These are phyloP conservation scores for Colletotrichum spinosum DNA, from an alignment of 2,329 filamentous ascomycete genomes.

Conservation along the genomic window DNA sequence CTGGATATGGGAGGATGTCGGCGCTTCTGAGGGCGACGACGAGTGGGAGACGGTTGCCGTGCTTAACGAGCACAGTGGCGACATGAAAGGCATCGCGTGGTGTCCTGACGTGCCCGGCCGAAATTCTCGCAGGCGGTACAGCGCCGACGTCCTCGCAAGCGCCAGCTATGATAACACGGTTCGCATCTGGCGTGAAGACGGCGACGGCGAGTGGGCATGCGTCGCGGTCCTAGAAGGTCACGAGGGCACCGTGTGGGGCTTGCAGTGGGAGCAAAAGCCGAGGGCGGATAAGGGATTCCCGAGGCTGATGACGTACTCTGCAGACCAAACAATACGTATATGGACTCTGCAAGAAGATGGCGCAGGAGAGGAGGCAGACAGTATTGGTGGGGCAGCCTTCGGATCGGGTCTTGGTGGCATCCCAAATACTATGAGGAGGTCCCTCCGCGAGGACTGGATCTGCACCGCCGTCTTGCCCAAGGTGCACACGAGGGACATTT, in stretches of 20 bases:
- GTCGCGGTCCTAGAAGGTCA: slow-evolving; percentile 86
- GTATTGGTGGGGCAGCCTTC: slow-evolving; percentile 45
- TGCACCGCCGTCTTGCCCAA: slow-evolving; percentile 81
- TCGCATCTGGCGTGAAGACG: slow-evolving; percentile 88
- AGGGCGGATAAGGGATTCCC: slow-evolving; percentile 58
- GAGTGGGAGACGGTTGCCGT: slow-evolving; percentile 98
- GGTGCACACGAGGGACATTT: slow-evolving; percentile 83
- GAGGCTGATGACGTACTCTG: slow-evolving; percentile 84
- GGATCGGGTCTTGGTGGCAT: slow-evolving; percentile 67
- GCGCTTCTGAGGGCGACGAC: slow-evolving; percentile 79
- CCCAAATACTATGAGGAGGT: slow-evolving; percentile 89
- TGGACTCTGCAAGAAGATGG: slow-evolving; percentile 76
- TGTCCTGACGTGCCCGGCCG: slow-evolving; percentile 75
- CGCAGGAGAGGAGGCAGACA: slow-evolving; percentile 50
- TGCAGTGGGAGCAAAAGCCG: slow-evolving; percentile 74
- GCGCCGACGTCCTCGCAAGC: slow-evolving; percentile 82
- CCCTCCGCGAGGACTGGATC: slow-evolving; percentile 84
- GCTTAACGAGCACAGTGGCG: slow-evolving; percentile 91
- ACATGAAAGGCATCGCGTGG: slow-evolving; percentile 96
- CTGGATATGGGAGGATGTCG: slow-evolving; percentile 98
- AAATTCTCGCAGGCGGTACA: slow-evolving; percentile 57
- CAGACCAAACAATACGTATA: slow-evolving; percentile 82
- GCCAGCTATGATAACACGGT: slow-evolving; percentile 96
- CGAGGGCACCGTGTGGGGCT: slow-evolving; percentile 87
- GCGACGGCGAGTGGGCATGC: slow-evolving; percentile 91